These are phyloP conservation scores for Petasospora fabianii DNA, from an alignment of 1,139 yeast species.

Conservation along the genomic window DNA sequence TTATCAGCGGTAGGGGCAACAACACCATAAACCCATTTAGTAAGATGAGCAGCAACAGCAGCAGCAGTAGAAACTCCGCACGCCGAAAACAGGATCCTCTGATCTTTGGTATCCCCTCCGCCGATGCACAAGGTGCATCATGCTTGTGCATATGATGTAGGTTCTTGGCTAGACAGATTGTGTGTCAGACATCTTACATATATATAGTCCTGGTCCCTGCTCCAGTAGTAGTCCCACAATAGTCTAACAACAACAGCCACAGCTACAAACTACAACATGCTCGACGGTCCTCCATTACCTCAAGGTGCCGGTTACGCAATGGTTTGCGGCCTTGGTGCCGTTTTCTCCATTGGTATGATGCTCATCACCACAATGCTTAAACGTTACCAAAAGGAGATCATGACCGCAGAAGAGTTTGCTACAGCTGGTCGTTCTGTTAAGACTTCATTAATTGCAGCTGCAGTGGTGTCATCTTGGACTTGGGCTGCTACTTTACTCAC, in stretches of 20 bases:
- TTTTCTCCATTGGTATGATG: conserved; percentile 78
- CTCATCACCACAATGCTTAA: conserved; percentile 63
- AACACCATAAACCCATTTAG: too few relatives aligned
- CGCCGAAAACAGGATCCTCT: too few relatives aligned
- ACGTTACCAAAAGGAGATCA: conserved; percentile 74
- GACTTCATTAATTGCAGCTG: conserved; percentile 77
- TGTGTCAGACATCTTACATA: too few relatives aligned
- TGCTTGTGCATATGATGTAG: too few relatives aligned
- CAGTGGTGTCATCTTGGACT: conserved; percentile 91
- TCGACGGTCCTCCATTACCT: conserved; percentile 20
- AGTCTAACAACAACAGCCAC: not conserved
- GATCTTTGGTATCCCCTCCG: too few relatives aligned
- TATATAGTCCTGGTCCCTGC: not conserved
- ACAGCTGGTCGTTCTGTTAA: conserved; percentile 86
- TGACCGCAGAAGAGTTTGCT: conserved; percentile 85
- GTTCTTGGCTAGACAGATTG: too few relatives aligned
- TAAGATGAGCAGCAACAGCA: too few relatives aligned
- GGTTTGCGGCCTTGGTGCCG: conserved; percentile 82
- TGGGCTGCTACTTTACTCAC: conserved; percentile 87
- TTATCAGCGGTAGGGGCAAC: too few relatives aligned
- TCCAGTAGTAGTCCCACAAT: not conserved
- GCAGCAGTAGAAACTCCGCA: too few relatives aligned
- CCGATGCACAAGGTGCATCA: too few relatives aligned
- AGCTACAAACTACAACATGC: conserved; percentile 2
- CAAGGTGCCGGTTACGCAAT: conserved; percentile 80